Conservation (phyloP, 345 rosid species). For the Ceriops zippeliana region DNA sequence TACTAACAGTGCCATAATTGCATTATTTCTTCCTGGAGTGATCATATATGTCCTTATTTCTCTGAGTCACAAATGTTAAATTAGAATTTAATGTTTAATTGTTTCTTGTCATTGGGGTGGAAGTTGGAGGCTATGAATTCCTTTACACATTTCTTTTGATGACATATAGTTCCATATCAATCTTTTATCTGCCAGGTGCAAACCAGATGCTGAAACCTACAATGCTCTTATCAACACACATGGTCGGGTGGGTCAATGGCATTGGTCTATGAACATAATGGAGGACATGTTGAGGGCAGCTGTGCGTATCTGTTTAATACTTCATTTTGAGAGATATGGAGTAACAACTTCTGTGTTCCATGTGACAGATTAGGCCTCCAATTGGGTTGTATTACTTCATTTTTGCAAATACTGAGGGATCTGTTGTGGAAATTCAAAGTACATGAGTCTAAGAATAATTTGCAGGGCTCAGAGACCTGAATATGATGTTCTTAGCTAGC, state of each 20-base stretch:
- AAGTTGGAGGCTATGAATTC: background rate
- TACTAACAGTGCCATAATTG: too few species aligned
- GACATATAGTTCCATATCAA: constrained; percentile 8
- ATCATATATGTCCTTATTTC: too few species aligned
- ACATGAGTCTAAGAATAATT: too few species aligned
- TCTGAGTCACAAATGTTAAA: too few species aligned
- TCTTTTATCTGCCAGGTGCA: constrained; percentile 52
- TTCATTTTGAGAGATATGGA: constrained; percentile 10
- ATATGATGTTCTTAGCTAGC: background rate
- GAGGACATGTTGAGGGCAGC: constrained; percentile 81
- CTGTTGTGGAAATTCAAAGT: too few species aligned
- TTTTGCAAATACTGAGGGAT: too few species aligned
- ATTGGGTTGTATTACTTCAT: too few species aligned
- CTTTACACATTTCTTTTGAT: background rate
- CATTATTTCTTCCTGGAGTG: too few species aligned
- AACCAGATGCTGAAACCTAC: constrained; percentile 84
- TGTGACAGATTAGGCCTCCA: too few species aligned
- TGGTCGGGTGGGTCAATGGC: constrained; percentile 90
- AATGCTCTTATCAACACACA: constrained; percentile 88
- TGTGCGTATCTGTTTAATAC: constrained; percentile 57
- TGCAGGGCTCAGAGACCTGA: too few species aligned
- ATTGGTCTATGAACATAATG: constrained; percentile 92
- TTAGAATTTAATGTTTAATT: too few species aligned
- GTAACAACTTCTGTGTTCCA: too few species aligned
- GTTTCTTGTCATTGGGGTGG: background rate